Evolutionary conservation across 1,284 basidiomycete genomes (phyloP), one percentile per base, ranked within the genome.

Genomic region (Ceratobasidium sp.): DNA sequence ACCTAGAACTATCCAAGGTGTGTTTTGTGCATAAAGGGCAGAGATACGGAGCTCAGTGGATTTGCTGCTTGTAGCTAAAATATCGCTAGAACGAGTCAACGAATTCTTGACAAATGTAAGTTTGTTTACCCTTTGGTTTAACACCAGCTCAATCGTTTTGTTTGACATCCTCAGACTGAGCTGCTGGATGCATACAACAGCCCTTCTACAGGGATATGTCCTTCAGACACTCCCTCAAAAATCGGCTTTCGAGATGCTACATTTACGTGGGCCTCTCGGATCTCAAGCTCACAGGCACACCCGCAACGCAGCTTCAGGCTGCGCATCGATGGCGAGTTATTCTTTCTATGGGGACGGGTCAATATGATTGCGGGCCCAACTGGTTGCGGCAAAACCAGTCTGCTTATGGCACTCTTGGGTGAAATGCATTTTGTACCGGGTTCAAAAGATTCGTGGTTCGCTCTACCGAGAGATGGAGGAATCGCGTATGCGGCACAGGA

Each of bases 401-500:
- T 85, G 22, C 77, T 88, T 31, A 86, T 86, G 82, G 86, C 85
- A 5, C 81, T 88, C 5, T 81, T 89, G 8, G 86, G 87, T 79
- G 80, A 81, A 64, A 79, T 81, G 80, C 88, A 90, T 77, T 89
- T 87, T 77, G 80, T 86, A 16, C 85, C 87, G 82, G 7, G 83
- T 84, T 6, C 83, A n/a, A n/a, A 86, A 14, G 85, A 85, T 43
- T 87, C 90, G 0, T 90, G 88, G 84, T 90, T 85, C 80, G 88
- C 87, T 75, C 84, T 93, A 6, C 91, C 91, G n/a, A 85, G 90
- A 8, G 81, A 83, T 0, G 85, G 86, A 13, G 91, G 91, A 5
- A 86, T 93, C 4, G 88, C 89, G 0, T 93, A 91, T 81, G 90
- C 90, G 5, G 89, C 90, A 0, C 92, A 94, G 80, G 90, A 92